These are phyloP conservation scores for Cyberlindnera xylosilytica DNA, from an alignment of 805 yeast species.

Conservation along the genomic window DNA sequence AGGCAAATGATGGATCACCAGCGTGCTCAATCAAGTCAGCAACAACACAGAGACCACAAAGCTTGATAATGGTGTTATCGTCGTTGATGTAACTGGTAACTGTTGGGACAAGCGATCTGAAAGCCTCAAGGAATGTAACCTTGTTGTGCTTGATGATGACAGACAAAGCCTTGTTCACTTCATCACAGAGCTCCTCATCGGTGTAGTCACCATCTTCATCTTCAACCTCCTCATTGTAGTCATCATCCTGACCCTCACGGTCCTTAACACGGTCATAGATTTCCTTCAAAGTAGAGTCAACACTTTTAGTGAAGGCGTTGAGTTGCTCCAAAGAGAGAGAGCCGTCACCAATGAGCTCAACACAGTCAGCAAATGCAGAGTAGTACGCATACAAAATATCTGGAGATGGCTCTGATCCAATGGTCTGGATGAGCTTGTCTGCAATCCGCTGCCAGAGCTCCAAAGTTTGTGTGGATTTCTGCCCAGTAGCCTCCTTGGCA, in stretches of 20 bases:
- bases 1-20: slow-evolving; percentile 64
- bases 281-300: slow-evolving; percentile 60
- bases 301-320: slow-evolving; percentile 52
- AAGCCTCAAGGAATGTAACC: slow-evolving; percentile 56
- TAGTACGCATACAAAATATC: slow-evolving; percentile 80
- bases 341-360: slow-evolving; percentile 64
- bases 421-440: slow-evolving; percentile 61
- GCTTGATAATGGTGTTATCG: slow-evolving; percentile 61
- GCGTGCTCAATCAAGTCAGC: slow-evolving; percentile 80
- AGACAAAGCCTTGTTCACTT: slow-evolving; percentile 72
- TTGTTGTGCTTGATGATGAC: slow-evolving; percentile 64
- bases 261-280: slow-evolving; percentile 66
- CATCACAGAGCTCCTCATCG: slow-evolving; percentile 88
- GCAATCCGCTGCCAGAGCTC: slow-evolving; percentile 71
- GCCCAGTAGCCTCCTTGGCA: slow-evolving; percentile 47
- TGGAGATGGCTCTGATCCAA: slow-evolving; percentile 76
- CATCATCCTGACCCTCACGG: slow-evolving; percentile 77
- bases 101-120: slow-evolving; percentile 62
- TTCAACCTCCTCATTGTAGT: slow-evolving; percentile 81
- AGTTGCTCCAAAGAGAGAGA: slow-evolving; percentile 56
- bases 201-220: slow-evolving; percentile 80
- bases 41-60: slow-evolving; percentile 76
- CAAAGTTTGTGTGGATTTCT: slow-evolving; percentile 54
- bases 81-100: slow-evolving; percentile 60
- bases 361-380: slow-evolving; percentile 62